Evolutionary conservation across 164 flowering plant genomes (phyloP).

Genomic region (Aristolochia californica): DNA sequence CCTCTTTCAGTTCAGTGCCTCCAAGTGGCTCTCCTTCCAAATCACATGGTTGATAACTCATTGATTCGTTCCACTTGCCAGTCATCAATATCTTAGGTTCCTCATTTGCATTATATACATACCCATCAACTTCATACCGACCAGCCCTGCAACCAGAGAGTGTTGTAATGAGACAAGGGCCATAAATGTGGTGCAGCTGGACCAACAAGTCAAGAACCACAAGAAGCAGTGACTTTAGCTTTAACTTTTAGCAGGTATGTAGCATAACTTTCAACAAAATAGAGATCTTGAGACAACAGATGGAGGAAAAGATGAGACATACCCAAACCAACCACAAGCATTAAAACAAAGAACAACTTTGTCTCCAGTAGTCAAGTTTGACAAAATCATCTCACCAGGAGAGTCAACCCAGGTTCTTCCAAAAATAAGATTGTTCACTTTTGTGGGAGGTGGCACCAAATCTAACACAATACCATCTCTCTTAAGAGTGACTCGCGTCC

Average conservation of each 20-base stretch:
- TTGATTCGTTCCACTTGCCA: slow-evolving; percentile 78
- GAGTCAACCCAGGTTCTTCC: slow-evolving; percentile 88
- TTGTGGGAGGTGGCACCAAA: slow-evolving; percentile 74
- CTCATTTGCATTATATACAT: slow-evolving; percentile 66
- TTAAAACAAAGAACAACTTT: slow-evolving; percentile 40
- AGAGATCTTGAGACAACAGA: background rate
- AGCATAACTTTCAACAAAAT: background rate
- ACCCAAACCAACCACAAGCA: slow-evolving; percentile 51
- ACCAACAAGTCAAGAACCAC: background rate
- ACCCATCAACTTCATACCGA: slow-evolving; percentile 88
- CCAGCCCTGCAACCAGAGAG: slow-evolving; percentile 45
- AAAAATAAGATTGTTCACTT: slow-evolving; percentile 73
- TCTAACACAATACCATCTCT: slow-evolving; percentile 30
- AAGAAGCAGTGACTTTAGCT: background rate
- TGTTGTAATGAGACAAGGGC: background rate
- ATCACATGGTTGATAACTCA: slow-evolving; percentile 82
- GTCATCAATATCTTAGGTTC: slow-evolving; percentile 83
- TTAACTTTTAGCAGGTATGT: background rate
- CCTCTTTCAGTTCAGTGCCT: slow-evolving; percentile 79
- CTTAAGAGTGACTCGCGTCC: slow-evolving; percentile 59
- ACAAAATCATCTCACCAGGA: slow-evolving; percentile 81
- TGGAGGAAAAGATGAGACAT: slow-evolving; percentile 8
- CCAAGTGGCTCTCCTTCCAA: slow-evolving; percentile 74
- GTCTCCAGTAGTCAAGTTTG: slow-evolving; percentile 49
- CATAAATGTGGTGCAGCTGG: background rate